These are phyloP conservation scores for Emiliania huxleyi DNA, from an alignment of 78 protist genomes.

Conservation along the genomic window DNA sequence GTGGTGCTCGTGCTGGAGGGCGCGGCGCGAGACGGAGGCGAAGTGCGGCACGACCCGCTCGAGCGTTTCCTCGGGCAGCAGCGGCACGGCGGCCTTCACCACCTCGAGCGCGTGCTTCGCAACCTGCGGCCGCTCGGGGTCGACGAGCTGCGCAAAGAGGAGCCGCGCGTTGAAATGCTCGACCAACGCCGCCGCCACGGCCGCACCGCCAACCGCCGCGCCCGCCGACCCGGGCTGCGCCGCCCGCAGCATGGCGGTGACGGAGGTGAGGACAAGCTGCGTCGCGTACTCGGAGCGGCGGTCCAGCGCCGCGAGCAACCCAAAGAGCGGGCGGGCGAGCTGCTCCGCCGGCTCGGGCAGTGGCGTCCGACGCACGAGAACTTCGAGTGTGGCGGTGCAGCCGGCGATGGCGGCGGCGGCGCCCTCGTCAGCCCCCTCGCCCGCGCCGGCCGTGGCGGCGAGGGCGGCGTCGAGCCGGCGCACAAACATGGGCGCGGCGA, in stretches of 20 bases:
- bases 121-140: not conserved
- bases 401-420: not conserved
- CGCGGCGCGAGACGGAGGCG: not conserved
- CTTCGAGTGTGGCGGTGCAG: not conserved
- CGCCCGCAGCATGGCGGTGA: not conserved
- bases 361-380: not conserved
- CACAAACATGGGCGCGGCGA: not conserved
- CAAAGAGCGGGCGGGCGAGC: not conserved
- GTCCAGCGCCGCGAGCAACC: not conserved
- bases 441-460: not conserved
- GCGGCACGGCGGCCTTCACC: not conserved
- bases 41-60: not conserved
- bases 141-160: not conserved
- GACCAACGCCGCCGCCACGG: not conserved
- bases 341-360: not conserved
- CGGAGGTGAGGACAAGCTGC: not conserved
- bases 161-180: not conserved
- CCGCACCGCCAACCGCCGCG: too few species aligned
- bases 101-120: not conserved
- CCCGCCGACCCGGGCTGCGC: too few species aligned
- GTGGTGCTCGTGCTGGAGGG: not conserved
- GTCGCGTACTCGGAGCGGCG: not conserved
- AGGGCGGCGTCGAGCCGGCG: not conserved
- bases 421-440: not conserved
- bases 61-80: not conserved